These are phyloP conservation scores for Carex sylvatica DNA, from an alignment of 202 grass and related monocot species.

Conservation along the genomic window DNA sequence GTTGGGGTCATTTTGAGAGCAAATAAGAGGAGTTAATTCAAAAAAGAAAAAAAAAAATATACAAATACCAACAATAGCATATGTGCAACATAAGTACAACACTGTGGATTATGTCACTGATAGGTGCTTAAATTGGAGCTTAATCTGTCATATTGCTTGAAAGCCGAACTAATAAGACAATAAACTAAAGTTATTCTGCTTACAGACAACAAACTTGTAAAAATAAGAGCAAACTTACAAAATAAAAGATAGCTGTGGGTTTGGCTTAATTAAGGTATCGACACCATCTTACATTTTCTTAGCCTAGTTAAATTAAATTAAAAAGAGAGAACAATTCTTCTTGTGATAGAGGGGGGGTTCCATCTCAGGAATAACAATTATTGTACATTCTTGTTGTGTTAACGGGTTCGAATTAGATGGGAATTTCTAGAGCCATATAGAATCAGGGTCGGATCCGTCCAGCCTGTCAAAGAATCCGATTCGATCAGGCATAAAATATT, in stretches of 20 bases:
- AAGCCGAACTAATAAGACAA: slow-evolving; percentile 3
- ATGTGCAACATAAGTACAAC: neutral
- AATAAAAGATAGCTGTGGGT: neutral
- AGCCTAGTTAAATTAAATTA: neutral
- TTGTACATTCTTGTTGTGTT: neutral
- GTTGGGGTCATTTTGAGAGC: neutral
- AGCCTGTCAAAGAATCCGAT: neutral
- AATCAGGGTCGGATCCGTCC: neutral
- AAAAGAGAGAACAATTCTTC: neutral
- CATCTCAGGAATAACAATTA: neutral
- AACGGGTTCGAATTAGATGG: neutral
- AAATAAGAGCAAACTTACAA: neutral
- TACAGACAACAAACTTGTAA: neutral
- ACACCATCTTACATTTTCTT: neutral
- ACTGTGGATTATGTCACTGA: neutral
- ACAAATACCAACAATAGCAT: neutral
- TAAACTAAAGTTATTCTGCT: neutral
- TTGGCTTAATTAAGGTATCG: slow-evolving; percentile 5
- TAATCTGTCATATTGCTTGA: neutral
- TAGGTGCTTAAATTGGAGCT: neutral
- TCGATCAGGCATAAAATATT: neutral
- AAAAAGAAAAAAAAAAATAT: neutral
- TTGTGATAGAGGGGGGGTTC: too few relatives aligned
- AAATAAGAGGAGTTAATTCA: neutral
- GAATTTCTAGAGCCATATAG: neutral